phyloP scores from a whole-genome alignment of 768 basidiomycete genomes.

The Mycena capillaripes region DNA sequence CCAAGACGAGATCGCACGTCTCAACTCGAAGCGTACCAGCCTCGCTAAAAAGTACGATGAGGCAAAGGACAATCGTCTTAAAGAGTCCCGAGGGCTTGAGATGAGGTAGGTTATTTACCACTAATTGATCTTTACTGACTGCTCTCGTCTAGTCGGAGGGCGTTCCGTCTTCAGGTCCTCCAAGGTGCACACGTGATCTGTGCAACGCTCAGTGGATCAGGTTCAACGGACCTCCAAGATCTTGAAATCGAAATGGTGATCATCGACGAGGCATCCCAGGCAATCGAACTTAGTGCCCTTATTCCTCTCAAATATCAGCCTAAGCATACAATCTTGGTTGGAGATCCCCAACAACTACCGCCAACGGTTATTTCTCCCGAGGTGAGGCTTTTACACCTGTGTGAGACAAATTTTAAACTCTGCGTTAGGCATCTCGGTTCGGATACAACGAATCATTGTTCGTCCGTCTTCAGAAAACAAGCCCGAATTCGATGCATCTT shows the following conservation, averaged over 20 bases:
- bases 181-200: constrained; percentile 94
- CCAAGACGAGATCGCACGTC: constrained; percentile 75
- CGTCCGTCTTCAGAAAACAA: constrained; percentile 87
- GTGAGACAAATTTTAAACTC: constrained; percentile 3
- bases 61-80: constrained; percentile 86
- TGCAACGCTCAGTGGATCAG: constrained; percentile 92
- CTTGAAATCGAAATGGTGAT: constrained; percentile 96
- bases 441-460: constrained; percentile 94
- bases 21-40: constrained; percentile 74
- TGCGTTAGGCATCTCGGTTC: constrained; percentile 70
- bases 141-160: constrained; percentile 64
- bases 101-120: constrained; percentile 49
- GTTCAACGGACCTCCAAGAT: constrained; percentile 86
- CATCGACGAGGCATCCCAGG: constrained; percentile 98
- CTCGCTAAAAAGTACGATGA: constrained; percentile 81
- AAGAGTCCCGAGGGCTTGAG: constrained; percentile 85
- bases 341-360: constrained; percentile 96
- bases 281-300: constrained; percentile 93
- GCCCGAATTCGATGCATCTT: constrained; percentile 89
- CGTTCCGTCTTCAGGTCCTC: constrained; percentile 81
- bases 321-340: constrained; percentile 91
- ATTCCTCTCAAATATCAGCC: constrained; percentile 94
- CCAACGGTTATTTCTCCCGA: constrained; percentile 79
- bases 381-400: constrained; percentile 42
- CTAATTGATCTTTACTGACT: background rate